Evolutionary conservation across 1,284 basidiomycete species (phyloP).

Genomic region (Puccinia brachypodii): DNA sequence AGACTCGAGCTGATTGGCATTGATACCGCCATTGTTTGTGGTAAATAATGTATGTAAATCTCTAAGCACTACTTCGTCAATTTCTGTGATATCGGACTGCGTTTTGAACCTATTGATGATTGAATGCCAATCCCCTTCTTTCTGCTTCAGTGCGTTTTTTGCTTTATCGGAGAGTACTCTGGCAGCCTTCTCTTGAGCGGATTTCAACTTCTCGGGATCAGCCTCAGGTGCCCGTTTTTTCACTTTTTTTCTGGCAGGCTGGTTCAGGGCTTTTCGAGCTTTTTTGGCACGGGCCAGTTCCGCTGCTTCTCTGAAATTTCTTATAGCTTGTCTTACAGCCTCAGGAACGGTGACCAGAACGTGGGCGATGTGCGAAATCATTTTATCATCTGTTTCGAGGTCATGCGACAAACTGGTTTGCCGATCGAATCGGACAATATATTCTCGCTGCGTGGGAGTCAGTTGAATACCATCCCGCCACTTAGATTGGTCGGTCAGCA

Average conservation of each 20-base stretch:
- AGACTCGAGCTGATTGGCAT: slow-evolving; percentile 41
- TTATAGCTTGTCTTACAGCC: slow-evolving; percentile 23
- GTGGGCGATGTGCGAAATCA: slow-evolving; percentile 18
- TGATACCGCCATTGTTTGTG: slow-evolving; percentile 37
- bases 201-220: slow-evolving; percentile 8
- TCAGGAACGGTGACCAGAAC: slow-evolving; percentile 37
- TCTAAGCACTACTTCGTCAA: slow-evolving; percentile 35
- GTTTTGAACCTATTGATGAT: slow-evolving; percentile 43
- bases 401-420: slow-evolving; percentile 3
- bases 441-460: slow-evolving; percentile 42
- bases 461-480: slow-evolving; percentile 41
- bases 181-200: slow-evolving; percentile 35
- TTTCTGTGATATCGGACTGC: slow-evolving; percentile 21
- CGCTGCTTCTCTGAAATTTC: background rate
- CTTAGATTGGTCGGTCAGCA: slow-evolving; percentile 40
- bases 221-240: slow-evolving; percentile 14
- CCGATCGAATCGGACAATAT: slow-evolving; percentile 20
- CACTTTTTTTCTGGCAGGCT: background rate
- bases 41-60: slow-evolving; percentile 45
- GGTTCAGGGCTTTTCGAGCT: slow-evolving; percentile 7
- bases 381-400: slow-evolving; percentile 27
- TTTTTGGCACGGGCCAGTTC: slow-evolving; percentile 8
- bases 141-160: slow-evolving; percentile 39
- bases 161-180: slow-evolving; percentile 38
- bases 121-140: slow-evolving; percentile 42